Percentiles rank a stretch among this genome's conserved stretches.
phyloP scores from a whole-genome alignment of 208 protist genomes.

The Leishmania amazonensis region DNA sequence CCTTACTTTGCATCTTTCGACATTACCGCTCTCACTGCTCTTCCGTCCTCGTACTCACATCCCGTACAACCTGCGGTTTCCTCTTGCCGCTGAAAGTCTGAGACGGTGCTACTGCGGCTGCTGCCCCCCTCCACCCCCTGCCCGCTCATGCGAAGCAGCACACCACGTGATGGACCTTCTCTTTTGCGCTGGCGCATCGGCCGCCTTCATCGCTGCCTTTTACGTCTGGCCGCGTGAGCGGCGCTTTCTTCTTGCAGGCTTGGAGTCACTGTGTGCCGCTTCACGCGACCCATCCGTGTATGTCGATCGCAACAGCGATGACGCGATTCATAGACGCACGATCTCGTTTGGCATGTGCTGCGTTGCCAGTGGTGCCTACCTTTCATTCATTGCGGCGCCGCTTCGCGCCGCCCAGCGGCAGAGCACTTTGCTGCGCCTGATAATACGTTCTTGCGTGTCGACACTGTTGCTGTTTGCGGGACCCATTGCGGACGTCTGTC shows the following conservation, averaged over 20 bases:
- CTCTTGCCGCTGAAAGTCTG: not conserved
- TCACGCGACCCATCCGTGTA: constrained; percentile 29
- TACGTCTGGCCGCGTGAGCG: constrained; percentile 63
- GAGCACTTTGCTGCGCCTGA: not conserved
- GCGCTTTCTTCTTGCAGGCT: constrained; percentile 26
- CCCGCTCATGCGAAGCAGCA: not conserved
- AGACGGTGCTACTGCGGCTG: not conserved
- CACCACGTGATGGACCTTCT: constrained; percentile 46
- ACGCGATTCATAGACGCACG: constrained; percentile 41
- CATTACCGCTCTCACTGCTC: not conserved
- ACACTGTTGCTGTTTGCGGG: constrained; percentile 58
- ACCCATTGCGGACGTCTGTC: constrained; percentile 28
- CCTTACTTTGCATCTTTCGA: not conserved
- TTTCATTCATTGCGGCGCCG: constrained; percentile 4
- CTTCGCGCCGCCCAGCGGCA: not conserved
- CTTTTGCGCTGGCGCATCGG: constrained; percentile 26
- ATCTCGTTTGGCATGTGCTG: constrained; percentile 26
- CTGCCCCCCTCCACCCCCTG: not conserved
- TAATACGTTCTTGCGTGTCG: constrained; percentile 15
- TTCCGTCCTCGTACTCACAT: not conserved
- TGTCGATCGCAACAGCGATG: constrained; percentile 46
- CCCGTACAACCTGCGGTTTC: no score
- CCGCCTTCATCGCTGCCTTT: constrained; percentile 60
- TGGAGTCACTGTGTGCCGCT: constrained; percentile 41
- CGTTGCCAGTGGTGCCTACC: constrained; percentile 15